Conservation (phyloP, 23 red algal genomes). For the Gracilaria domingensis region DNA sequence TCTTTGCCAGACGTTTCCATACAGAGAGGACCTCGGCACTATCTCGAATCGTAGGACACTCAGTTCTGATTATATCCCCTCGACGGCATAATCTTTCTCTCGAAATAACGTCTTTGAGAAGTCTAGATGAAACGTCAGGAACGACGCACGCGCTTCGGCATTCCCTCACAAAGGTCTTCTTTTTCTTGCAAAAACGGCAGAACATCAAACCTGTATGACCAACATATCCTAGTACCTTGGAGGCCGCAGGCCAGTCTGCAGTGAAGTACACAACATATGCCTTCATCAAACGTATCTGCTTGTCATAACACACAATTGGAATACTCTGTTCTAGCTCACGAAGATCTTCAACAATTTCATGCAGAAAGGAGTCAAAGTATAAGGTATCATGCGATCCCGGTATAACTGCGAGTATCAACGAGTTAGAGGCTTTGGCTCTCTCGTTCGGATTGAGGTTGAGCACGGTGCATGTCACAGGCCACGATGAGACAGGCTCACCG, state of each 20-base stretch:
- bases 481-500: not conserved
- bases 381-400: slow-evolving; percentile 5
- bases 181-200: not conserved
- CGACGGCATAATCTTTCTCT: no score
- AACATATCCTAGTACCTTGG: slow-evolving; percentile 22
- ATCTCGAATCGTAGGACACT: no score
- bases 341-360: no score
- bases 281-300: no score
- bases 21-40: not conserved
- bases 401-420: not conserved
- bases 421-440: not conserved
- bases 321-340: no score
- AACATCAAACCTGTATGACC: slow-evolving; percentile 13
- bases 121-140: not conserved
- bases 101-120: not conserved
- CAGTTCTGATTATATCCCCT: no score
- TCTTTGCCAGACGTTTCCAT: not conserved
- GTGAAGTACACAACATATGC: slow-evolving; percentile 7
- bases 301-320: no score
- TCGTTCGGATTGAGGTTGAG: not conserved
- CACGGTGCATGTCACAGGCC: not conserved
- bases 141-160: not conserved
- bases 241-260: slow-evolving; percentile 3
- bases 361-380: not conserved
- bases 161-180: no score